These are phyloP conservation scores for Ploettnerulaceae sp. DNA, from an alignment of 2,329 filamentous ascomycete species.

Conservation along the genomic window DNA sequence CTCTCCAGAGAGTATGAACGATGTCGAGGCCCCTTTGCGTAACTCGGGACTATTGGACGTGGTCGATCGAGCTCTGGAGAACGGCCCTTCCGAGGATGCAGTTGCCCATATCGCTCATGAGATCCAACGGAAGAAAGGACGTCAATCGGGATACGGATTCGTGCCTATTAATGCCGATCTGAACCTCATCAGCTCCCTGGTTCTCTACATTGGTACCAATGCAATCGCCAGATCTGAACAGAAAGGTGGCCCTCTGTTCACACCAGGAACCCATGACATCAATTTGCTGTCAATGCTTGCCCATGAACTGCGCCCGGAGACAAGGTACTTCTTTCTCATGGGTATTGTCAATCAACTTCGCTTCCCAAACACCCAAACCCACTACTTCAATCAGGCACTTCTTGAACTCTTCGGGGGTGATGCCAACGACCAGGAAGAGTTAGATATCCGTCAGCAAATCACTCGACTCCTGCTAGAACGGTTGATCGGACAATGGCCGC, in stretches of 20 bases:
- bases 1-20: slow-evolving; percentile 58
- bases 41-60: slow-evolving; percentile 53
- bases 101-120: slow-evolving; percentile 73
- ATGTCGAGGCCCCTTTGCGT: slow-evolving; percentile 48
- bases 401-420: slow-evolving; percentile 81
- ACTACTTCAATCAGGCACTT: slow-evolving; percentile 85
- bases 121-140: slow-evolving; percentile 55
- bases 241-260: slow-evolving; percentile 60
- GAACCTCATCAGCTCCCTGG: slow-evolving; percentile 71
- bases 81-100: slow-evolving; percentile 64
- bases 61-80: slow-evolving; percentile 53
- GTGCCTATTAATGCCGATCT: slow-evolving; percentile 64
- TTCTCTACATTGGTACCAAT: slow-evolving; percentile 74
- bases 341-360: slow-evolving; percentile 90
- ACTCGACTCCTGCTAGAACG: slow-evolving; percentile 84
- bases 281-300: slow-evolving; percentile 71
- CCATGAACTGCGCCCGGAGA: slow-evolving; percentile 68
- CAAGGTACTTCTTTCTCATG: slow-evolving; percentile 76
- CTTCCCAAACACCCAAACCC: slow-evolving; percentile 82
- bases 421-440: slow-evolving; percentile 66
- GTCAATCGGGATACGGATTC: slow-evolving; percentile 60
- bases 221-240: slow-evolving; percentile 57
- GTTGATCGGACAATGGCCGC: slow-evolving; percentile 81
- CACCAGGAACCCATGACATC: slow-evolving; percentile 60
- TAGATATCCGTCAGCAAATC: slow-evolving; percentile 83